phyloP scores from a whole-genome alignment of 805 yeast genomes.

The Cyberlindnera meyerae region DNA sequence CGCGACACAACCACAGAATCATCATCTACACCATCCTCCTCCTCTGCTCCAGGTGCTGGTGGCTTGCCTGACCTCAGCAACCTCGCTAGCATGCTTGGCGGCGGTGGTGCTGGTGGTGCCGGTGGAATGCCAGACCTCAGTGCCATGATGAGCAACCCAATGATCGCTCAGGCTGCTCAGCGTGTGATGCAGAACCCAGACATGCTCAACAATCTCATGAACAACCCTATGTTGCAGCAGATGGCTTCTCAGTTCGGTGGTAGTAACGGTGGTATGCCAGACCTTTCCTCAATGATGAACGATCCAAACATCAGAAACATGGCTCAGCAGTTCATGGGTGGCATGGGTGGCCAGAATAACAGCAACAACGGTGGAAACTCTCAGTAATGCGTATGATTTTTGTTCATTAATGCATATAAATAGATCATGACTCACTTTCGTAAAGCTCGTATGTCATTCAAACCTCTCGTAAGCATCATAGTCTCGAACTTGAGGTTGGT shows the following conservation, averaged over 20 bases:
- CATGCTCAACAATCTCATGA: slow-evolving; percentile 69
- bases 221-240: slow-evolving; percentile 72
- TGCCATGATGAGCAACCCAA: slow-evolving; percentile 84
- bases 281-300: slow-evolving; percentile 66
- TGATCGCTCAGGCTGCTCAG: slow-evolving; percentile 83
- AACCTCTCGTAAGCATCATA: slow-evolving; percentile 15
- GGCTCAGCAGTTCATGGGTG: slow-evolving; percentile 62
- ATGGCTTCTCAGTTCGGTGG: slow-evolving; percentile 83
- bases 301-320: slow-evolving; percentile 72
- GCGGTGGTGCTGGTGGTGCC: slow-evolving; percentile 46
- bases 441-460: slow-evolving; percentile 13
- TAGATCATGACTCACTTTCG: no score
- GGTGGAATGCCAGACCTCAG: slow-evolving; percentile 71
- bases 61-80: slow-evolving; percentile 67
- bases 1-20: no score
- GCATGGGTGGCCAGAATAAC: slow-evolving; percentile 16
- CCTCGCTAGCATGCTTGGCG: slow-evolving; percentile 54
- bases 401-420: background rate
- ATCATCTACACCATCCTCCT: slow-evolving; percentile 23
- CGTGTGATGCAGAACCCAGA: slow-evolving; percentile 81
- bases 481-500: slow-evolving; percentile 23
- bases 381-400: slow-evolving; percentile 1
- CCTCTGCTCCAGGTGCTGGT: slow-evolving; percentile 28
- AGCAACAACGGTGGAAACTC: slow-evolving; percentile 1
- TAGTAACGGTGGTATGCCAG: slow-evolving; percentile 43